Conservation (phyloP, 2,329 filamentous ascomycete genomes). For the Diplocarpon rosae region DNA sequence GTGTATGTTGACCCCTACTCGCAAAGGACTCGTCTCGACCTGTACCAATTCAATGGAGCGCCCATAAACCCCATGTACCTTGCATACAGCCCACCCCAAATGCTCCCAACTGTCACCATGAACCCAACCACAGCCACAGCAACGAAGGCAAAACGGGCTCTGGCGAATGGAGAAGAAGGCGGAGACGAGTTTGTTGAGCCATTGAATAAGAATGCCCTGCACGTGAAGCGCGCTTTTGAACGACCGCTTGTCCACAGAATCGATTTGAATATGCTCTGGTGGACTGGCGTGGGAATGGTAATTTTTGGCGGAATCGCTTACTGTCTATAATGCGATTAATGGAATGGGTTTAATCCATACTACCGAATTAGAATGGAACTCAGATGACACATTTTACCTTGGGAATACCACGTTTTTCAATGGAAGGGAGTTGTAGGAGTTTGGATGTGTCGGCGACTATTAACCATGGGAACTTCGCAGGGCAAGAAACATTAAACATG, state of each 20-base stretch:
- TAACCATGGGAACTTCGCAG: not conserved
- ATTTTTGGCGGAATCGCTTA: constrained; percentile 28
- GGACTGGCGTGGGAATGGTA: constrained; percentile 26
- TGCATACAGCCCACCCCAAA: constrained; percentile 49
- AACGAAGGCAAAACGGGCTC: constrained; percentile 29
- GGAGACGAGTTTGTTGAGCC: constrained; percentile 31
- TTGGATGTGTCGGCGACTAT: not conserved
- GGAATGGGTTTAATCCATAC: too few relatives aligned
- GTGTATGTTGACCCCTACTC: constrained; percentile 47
- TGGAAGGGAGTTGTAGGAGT: constrained; percentile 1
- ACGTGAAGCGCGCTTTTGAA: constrained; percentile 21
- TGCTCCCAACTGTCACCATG: constrained; percentile 58
- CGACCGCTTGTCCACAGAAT: constrained; percentile 15
- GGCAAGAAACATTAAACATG: not conserved
- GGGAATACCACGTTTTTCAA: constrained; percentile 1
- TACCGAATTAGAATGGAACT: not conserved
- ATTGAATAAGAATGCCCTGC: constrained; percentile 24
- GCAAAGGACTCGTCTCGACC: constrained; percentile 49
- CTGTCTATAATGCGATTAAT: constrained; percentile 18
- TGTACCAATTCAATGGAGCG: constrained; percentile 51
- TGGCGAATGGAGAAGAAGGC: constrained; percentile 2
- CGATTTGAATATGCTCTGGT: constrained; percentile 26
- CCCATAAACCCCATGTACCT: constrained; percentile 60
- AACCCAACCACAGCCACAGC: constrained; percentile 38
- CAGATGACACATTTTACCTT: not conserved